Conservation (phyloP, 2,329 filamentous ascomycete species). For the Colletotrichum higginsianum region DNA sequence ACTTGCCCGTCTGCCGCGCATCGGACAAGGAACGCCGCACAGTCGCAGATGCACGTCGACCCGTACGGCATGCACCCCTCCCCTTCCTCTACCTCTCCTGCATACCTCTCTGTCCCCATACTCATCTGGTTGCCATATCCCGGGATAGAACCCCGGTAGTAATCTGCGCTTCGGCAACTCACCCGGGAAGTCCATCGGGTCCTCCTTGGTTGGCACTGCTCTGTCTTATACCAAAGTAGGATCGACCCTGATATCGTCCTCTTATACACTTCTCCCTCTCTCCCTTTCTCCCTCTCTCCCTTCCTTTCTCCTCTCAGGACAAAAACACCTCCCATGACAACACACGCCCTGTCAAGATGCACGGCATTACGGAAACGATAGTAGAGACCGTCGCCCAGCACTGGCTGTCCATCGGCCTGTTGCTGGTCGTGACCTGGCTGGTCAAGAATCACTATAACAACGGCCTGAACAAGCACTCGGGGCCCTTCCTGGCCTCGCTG, state of each 20-base stretch:
- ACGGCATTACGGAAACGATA: conserved; percentile 53
- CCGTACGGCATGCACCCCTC: conserved; percentile 31
- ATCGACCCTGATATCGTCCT: too few species aligned
- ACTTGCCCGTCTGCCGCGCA: conserved; percentile 24
- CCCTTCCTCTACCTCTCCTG: not conserved
- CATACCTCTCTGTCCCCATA: conserved; percentile 27
- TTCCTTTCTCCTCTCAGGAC: not conserved
- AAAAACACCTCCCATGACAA: not conserved
- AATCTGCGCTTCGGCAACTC: conserved; percentile 36
- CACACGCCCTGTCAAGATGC: conserved; percentile 35
- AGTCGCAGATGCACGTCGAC: conserved; percentile 38
- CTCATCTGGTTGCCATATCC: conserved; percentile 25
- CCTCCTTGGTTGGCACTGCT: not conserved
- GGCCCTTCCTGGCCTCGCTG: conserved; percentile 76
- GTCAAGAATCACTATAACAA: conserved; percentile 65
- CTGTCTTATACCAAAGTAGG: conserved; percentile 9
- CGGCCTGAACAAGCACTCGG: conserved; percentile 80
- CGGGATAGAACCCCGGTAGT: conserved; percentile 29
- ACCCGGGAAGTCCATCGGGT: conserved; percentile 26
- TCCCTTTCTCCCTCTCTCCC: too few species aligned
- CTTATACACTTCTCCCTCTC: too few species aligned
- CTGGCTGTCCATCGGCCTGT: conserved; percentile 58
- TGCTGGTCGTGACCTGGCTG: conserved; percentile 57
- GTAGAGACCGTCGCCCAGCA: conserved; percentile 56
- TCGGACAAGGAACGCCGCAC: conserved; percentile 11